Evolutionary conservation across 2,329 filamentous ascomycete species (phyloP).

Genomic region (Exophiala sp.): DNA sequence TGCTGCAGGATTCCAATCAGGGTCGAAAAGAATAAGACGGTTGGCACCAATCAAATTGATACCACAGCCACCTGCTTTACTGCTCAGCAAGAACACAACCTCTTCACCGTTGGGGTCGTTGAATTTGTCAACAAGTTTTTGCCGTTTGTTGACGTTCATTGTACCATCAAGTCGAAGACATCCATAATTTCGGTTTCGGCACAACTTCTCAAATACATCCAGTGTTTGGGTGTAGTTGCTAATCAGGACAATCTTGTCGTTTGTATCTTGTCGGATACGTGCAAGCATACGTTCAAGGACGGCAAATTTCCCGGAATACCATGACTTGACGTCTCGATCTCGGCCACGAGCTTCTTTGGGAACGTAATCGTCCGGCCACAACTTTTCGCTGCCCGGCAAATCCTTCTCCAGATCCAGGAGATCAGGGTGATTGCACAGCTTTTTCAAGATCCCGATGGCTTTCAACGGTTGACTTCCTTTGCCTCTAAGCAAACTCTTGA

Average conservation of each 20-base stretch:
- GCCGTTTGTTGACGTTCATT: slow-evolving; percentile 96
- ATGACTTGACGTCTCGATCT: slow-evolving; percentile 87
- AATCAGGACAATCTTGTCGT: slow-evolving; percentile 98
- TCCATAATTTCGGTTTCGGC: slow-evolving; percentile 79
- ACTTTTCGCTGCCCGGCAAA: slow-evolving; percentile 77
- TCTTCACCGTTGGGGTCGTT: slow-evolving; percentile 88
- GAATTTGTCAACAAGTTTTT: slow-evolving; percentile 96
- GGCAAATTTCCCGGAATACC: slow-evolving; percentile 98
- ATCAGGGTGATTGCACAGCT: slow-evolving; percentile 97
- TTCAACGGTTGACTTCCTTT: slow-evolving; percentile 96
- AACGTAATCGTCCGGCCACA: slow-evolving; percentile 81
- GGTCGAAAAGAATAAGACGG: slow-evolving; percentile 91
- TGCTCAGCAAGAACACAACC: slow-evolving; percentile 93
- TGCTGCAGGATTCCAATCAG: slow-evolving; percentile 95
- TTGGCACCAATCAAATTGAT: slow-evolving; percentile 95
- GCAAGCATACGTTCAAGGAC: slow-evolving; percentile 98
- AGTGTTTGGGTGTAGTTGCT: slow-evolving; percentile 97
- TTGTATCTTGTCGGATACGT: slow-evolving; percentile 90
- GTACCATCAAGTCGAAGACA: slow-evolving; percentile 87
- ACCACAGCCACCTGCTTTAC: slow-evolving; percentile 94
- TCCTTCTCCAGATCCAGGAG: slow-evolving; percentile 79
- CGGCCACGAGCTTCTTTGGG: slow-evolving; percentile 82
- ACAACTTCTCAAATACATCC: slow-evolving; percentile 89
- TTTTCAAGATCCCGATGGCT: slow-evolving; percentile 94
- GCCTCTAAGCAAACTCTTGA: slow-evolving; percentile 83